Conservation (phyloP, 768 basidiomycete genomes). For the Hypholoma sublateritium region DNA sequence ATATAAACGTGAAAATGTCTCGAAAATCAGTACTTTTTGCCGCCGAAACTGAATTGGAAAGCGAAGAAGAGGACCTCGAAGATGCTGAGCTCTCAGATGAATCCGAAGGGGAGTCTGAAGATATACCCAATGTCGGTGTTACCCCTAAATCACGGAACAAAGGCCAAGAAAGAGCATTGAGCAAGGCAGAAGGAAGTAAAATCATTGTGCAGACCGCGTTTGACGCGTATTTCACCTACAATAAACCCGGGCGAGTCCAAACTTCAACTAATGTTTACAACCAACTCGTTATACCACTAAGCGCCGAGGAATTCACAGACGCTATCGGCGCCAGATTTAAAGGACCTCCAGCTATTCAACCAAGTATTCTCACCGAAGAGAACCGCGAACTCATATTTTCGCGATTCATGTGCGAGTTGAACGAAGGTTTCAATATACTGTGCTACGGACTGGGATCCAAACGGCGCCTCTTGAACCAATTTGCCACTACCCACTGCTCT, state of each 20-base stretch:
- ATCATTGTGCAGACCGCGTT: constrained; percentile 68
- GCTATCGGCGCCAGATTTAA: constrained; percentile 34
- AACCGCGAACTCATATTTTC: constrained; percentile 44
- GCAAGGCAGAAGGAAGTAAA: constrained; percentile 19
- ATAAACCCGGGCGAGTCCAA: constrained; percentile 53
- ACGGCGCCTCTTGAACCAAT: constrained; percentile 68
- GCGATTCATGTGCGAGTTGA: constrained; percentile 69
- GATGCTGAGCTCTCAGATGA: constrained; percentile 15
- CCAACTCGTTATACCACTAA: constrained; percentile 66
- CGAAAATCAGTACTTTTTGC: neutral
- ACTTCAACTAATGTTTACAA: constrained; percentile 86
- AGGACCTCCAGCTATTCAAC: constrained; percentile 31
- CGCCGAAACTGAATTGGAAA: constrained; percentile 2
- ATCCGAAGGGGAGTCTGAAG: constrained; percentile 14
- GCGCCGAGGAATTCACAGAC: constrained; percentile 57
- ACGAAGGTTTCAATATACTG: constrained; percentile 83
- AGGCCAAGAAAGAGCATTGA: constrained; percentile 19
- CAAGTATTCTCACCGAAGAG: constrained; percentile 30
- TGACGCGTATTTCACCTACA: constrained; percentile 81
- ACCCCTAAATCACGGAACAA: constrained; percentile 16
- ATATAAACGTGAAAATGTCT: neutral
- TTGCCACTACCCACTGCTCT: constrained; percentile 58
- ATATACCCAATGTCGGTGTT: constrained; percentile 6
- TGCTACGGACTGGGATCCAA: constrained; percentile 94
- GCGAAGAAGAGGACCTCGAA: constrained; percentile 19